Evolutionary conservation across 2,329 filamentous ascomycete genomes (phyloP).

Genomic region (Lachnellula willkommii): DNA sequence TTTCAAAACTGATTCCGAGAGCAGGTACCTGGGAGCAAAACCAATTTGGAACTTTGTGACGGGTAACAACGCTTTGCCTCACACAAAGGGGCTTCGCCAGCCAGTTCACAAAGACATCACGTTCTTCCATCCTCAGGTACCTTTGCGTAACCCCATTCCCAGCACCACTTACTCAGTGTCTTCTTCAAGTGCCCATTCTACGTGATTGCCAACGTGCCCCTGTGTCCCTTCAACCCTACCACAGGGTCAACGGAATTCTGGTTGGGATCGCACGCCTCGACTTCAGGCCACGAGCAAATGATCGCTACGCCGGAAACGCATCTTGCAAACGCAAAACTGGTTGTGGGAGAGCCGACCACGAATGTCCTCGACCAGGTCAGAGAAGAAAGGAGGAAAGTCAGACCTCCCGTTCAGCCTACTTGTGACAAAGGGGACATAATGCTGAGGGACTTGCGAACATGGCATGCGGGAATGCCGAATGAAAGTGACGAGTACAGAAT

Average conservation of each 20-base stretch:
- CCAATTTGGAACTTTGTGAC: conserved; percentile 39
- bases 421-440: conserved; percentile 52
- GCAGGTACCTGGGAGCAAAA: conserved; percentile 37
- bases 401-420: conserved; percentile 45
- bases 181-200: conserved; percentile 31
- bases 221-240: conserved; percentile 32
- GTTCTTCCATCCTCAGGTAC: conserved; percentile 33
- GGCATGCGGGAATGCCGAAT: conserved; percentile 62
- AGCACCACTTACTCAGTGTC: not conserved
- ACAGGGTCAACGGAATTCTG: conserved; percentile 39
- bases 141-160: not conserved
- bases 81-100: conserved; percentile 34
- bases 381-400: conserved; percentile 32
- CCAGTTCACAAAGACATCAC: conserved; percentile 36
- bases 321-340: conserved; percentile 36
- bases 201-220: conserved; percentile 37
- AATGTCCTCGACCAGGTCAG: conserved; percentile 40
- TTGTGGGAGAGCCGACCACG: conserved; percentile 45
- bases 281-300: conserved; percentile 31
- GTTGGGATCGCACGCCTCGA: conserved; percentile 36
- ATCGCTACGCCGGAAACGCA: conserved; percentile 21
- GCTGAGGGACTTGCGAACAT: conserved; percentile 54
- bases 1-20: conserved; percentile 2
- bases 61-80: conserved; percentile 36
- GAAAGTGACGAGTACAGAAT: conserved; percentile 43